Evolutionary conservation across 176 grass and related monocot genomes (phyloP).

Genomic region (Carex myosuroides): DNA sequence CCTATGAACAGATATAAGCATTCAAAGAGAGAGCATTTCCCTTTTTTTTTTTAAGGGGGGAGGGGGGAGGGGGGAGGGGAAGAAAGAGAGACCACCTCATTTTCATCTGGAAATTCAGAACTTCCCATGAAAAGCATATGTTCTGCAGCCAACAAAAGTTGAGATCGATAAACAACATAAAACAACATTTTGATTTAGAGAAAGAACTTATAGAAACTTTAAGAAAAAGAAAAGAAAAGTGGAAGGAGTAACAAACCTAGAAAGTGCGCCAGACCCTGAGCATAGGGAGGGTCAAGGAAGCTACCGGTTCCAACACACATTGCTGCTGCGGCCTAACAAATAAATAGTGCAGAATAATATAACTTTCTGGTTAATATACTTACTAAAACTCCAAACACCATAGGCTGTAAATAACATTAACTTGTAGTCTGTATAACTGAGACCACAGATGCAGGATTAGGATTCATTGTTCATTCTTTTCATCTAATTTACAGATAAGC

Average conservation of each 20-base stretch:
- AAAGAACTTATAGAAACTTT: neutral
- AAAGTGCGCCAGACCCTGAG: constrained; percentile 94
- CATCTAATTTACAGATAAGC: neutral
- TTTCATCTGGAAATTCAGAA: constrained; percentile 95
- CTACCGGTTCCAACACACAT: constrained; percentile 94
- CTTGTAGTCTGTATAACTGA: neutral
- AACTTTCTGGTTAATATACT: neutral
- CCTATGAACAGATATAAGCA: neutral
- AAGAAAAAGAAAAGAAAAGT: constrained; percentile 4
- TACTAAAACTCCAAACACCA: neutral
- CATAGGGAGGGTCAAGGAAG: constrained; percentile 70
- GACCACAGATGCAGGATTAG: neutral
- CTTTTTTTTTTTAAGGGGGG: neutral
- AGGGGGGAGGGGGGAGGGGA: neutral
- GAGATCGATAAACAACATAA: neutral
- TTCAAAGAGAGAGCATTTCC: neutral
- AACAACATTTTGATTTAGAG: constrained; percentile 1
- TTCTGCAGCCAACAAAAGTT: constrained; percentile 38
- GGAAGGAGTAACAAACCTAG: constrained; percentile 50
- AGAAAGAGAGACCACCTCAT: constrained; percentile 50
- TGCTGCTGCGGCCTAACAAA: constrained; percentile 77
- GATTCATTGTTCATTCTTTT: neutral
- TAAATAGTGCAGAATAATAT: neutral
- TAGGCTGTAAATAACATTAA: neutral
- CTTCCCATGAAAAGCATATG: constrained; percentile 99